Base-by-base conservation (phyloP, 768 basidiomycete genomes). In the Suillus tomentosus region DNA sequence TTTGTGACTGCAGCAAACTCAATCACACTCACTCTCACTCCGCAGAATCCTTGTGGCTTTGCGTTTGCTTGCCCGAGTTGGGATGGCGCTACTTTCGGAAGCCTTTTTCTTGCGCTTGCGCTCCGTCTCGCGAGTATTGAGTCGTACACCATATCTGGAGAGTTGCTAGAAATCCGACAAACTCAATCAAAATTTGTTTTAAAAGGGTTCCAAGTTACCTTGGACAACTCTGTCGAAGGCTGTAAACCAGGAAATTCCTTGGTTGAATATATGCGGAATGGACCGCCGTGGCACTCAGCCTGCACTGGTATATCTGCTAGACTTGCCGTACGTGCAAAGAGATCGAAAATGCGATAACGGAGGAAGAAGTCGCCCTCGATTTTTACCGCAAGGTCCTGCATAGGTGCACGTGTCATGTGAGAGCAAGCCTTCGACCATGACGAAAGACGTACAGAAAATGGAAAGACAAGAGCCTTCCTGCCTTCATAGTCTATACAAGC, bases 241-340 rank as follows among this genome's bases (percentile, higher is more conserved):
- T 79, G 81, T 45, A 91, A 71, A 2, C 90, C 89, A 1, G 90
- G 90, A 72, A 91, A 91, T 74, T 88, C 87, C 66, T 89, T 86
- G 1, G 90, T 90, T 22, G 88, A 87, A 70, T 88, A 90, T 19
- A 91, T 84, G 68, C 80, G 82, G 78, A 91, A 91, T 10, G 83
- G 71, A 0, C 87, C 87, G 5, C 90, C 88, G 64, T 83, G 87
- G 55, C 84, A 80, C 66, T 91, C 87, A n/a, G 88, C 83, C 67
- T 87, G 81, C 24, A 89, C 76, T 15, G 82, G 81, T 2, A 76
- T 67, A 47, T 76, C 74, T 13, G 69, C 53, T 64, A 69, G 54
- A 60, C 72, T 62, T 77, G 65, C 70, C 57, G 65, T 70, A 66
- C 63, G 69, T 58, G 69, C 84, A 78, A 74, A 82, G 73, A 91